These are phyloP conservation scores for Amanita subjunquillea DNA, from an alignment of 768 basidiomycete species.

Conservation along the genomic window DNA sequence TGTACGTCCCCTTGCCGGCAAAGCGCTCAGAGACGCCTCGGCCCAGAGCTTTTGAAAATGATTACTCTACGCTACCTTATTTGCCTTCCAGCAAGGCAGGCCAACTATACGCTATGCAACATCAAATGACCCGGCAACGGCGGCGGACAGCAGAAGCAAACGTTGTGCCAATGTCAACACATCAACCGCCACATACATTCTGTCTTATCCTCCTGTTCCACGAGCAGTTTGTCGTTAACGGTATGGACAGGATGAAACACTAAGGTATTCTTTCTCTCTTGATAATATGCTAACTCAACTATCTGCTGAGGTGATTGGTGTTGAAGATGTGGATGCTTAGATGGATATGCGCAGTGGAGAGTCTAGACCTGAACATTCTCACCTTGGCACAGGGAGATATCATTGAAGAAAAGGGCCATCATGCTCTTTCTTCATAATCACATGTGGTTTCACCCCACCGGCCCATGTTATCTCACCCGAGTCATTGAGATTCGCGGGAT, in stretches of 20 bases:
- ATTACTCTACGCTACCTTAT: conserved; percentile 3
- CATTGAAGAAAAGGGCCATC: too few species aligned
- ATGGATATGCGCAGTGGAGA: too few species aligned
- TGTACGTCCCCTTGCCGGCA: background rate
- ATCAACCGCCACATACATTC: background rate
- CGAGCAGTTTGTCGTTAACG: conserved; percentile 30
- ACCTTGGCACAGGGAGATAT: too few species aligned
- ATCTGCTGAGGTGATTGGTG: too few species aligned
- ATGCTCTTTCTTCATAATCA: too few species aligned
- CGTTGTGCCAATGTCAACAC: background rate
- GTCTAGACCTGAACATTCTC: too few species aligned
- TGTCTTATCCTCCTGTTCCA: conserved; percentile 12
- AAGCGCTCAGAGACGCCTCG: background rate
- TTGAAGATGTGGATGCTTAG: too few species aligned
- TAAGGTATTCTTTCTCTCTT: too few species aligned
- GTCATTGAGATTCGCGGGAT: too few species aligned
- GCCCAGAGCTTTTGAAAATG: background rate
- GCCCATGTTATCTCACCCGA: too few species aligned
- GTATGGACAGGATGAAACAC: conserved; percentile 34
- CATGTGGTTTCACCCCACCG: too few species aligned
- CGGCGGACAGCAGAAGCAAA: background rate
- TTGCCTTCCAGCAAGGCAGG: conserved; percentile 11
- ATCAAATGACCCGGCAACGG: background rate
- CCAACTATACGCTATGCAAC: conserved; percentile 14
- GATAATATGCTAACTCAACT: too few species aligned